Evolutionary conservation across 805 yeast genomes (phyloP), one percentile per base, ranked within the genome.

Genomic region (Pichia paraexigua): DNA sequence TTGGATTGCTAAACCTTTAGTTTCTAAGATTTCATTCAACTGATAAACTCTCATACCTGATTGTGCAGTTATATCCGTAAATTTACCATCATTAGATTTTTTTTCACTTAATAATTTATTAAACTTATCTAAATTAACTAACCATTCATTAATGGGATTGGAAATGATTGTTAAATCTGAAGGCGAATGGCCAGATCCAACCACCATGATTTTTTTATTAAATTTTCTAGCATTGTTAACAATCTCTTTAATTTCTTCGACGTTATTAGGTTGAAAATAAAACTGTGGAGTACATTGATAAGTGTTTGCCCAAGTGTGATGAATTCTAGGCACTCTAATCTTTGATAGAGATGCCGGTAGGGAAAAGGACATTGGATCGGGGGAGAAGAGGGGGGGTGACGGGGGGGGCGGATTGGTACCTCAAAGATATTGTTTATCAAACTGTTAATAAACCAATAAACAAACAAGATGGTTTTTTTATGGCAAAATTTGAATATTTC

Each of bases 151-250:
- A n/a, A 51, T 40, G 35, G 53, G 53, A n/a, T 53, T 52, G 1
- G 58, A 43, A 5, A 96, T 86, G 85, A 90, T 83, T 49, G 96
- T 88, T 69, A 94, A 70, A 62, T 83, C 91, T 43, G 95, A 85
- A 0, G 99, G 99, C 9, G 97, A 90, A 65, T 94, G 98, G 32
- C 96, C 97, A 0, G 96, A 81, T 0, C 99, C 99, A 10, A 87
- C 91, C 2, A 87, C 80, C 75, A 87, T 83, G 50, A 92, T 69
- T 18, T 95, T 86, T 58, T 81, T 84, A 20, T 74, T 71, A 24
- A 71, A 63, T 45, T 68, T 61, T 45, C 77, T 71, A 5, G 98
- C 98, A 52, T 74, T 72, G 37, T 76, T 72, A 30, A 92, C 88
- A 50, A 92, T 73, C 20, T 70, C 73, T 51, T 73, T 73, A 47